These are phyloP conservation scores for Xylaria curta DNA, from an alignment of 495 filamentous ascomycete species.

Conservation along the genomic window DNA sequence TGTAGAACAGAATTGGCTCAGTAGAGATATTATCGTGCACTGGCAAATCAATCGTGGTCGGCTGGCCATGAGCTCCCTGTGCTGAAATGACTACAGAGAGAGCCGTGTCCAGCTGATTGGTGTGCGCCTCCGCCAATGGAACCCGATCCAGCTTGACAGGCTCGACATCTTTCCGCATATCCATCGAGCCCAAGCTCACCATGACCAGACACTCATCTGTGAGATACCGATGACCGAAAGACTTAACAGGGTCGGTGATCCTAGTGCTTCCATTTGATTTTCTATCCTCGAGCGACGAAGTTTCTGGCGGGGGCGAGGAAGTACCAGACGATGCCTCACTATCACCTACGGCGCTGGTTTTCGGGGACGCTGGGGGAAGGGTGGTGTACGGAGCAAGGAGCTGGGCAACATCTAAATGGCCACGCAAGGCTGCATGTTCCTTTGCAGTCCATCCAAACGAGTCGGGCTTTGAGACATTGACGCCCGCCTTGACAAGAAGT, in stretches of 20 bases:
- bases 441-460: slow-evolving; percentile 93
- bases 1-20: slow-evolving; percentile 87
- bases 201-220: slow-evolving; percentile 87
- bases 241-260: slow-evolving; percentile 78
- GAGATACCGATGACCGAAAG: slow-evolving; percentile 95
- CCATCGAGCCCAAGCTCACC: slow-evolving; percentile 93
- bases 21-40: slow-evolving; percentile 93
- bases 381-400: slow-evolving; percentile 56
- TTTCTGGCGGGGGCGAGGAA: slow-evolving; percentile 54
- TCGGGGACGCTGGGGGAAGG: slow-evolving; percentile 21
- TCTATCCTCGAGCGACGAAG: slow-evolving; percentile 58
- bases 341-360: slow-evolving; percentile 33
- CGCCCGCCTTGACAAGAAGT: slow-evolving; percentile 75
- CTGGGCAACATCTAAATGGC: slow-evolving; percentile 79
- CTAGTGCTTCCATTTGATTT: slow-evolving; percentile 52
- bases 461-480: slow-evolving; percentile 73
- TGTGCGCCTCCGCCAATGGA: slow-evolving; percentile 83
- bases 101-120: slow-evolving; percentile 91
- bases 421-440: slow-evolving; percentile 89
- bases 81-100: slow-evolving; percentile 93
- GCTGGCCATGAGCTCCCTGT: slow-evolving; percentile 81
- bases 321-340: slow-evolving; percentile 43
- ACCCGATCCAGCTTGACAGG: slow-evolving; percentile 90
- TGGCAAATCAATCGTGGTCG: slow-evolving; percentile 87
- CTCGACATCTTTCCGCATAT: slow-evolving; percentile 78